A percentile compares a stretch with the other conserved stretches of the same genome.
Conservation (phyloP, 2,329 filamentous ascomycete genomes). For the Verruconis gallopava region DNA sequence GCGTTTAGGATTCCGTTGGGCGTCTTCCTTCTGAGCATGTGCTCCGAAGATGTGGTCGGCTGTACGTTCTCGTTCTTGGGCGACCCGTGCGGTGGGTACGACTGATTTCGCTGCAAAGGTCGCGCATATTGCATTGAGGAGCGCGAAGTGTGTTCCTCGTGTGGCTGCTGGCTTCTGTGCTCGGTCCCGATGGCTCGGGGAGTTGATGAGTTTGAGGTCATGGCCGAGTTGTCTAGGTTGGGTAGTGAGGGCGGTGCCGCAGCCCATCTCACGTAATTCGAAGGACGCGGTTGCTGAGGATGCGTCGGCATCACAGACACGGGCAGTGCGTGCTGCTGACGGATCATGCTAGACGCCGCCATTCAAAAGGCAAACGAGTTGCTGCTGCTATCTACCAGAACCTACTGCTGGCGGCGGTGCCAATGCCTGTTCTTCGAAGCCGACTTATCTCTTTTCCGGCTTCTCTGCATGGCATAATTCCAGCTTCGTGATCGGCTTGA, state of each 20-base stretch:
- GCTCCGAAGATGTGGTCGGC: slow-evolving; percentile 38
- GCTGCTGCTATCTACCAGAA: background rate
- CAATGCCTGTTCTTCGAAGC: slow-evolving; percentile 8
- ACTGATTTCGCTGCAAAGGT: slow-evolving; percentile 26
- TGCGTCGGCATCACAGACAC: background rate
- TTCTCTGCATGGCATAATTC: slow-evolving; percentile 8
- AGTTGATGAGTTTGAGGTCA: background rate
- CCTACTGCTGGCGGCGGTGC: background rate
- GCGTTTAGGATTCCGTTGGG: slow-evolving; percentile 86
- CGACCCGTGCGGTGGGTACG: slow-evolving; percentile 20
- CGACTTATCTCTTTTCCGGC: background rate
- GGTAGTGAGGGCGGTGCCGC: no score
- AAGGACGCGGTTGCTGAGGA: background rate
- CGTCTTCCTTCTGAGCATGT: slow-evolving; percentile 80
- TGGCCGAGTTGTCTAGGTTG: background rate
- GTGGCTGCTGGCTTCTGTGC: background rate
- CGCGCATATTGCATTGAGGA: slow-evolving; percentile 26
- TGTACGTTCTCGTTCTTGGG: slow-evolving; percentile 14
- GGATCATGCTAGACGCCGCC: background rate
- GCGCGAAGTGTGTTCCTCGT: slow-evolving; percentile 14
- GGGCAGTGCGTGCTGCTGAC: background rate
- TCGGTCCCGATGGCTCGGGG: slow-evolving; percentile 7
- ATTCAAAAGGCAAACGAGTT: background rate
- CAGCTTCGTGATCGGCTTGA: no score
- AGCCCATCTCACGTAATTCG: background rate